phyloP scores from a whole-genome alignment of 208 protist species.

The Novymonas esmeraldas region DNA sequence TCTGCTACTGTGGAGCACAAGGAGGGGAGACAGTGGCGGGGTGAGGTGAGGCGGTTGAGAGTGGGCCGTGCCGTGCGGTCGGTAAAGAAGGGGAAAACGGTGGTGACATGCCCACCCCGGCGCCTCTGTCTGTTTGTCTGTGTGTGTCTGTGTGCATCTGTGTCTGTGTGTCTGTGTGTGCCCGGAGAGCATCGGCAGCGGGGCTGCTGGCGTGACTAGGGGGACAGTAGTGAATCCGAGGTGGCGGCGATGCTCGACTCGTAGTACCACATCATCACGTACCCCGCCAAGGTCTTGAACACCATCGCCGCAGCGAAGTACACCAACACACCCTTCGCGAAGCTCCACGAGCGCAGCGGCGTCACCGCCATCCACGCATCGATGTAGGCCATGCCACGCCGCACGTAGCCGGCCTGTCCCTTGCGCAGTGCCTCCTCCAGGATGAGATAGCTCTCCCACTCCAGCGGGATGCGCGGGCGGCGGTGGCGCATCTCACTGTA shows the following conservation, averaged over 20 bases:
- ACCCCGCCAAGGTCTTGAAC: slow-evolving; percentile 53
- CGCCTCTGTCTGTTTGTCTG: not conserved
- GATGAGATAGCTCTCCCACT: slow-evolving; percentile 85
- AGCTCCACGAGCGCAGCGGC: slow-evolving; percentile 57
- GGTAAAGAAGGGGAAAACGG: no score
- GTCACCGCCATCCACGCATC: slow-evolving; percentile 86
- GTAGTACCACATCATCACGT: slow-evolving; percentile 47
- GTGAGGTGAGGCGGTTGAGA: no score
- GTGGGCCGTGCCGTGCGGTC: no score
- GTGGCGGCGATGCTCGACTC: slow-evolving; percentile 20
- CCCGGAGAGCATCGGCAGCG: not conserved
- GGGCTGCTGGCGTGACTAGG: not conserved
- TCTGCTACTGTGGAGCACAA: no score
- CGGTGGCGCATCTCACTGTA: slow-evolving; percentile 81
- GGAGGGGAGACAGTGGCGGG: no score
- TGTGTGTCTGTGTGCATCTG: not conserved
- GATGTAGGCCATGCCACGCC: slow-evolving; percentile 67
- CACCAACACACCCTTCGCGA: slow-evolving; percentile 47
- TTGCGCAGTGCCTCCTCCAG: slow-evolving; percentile 66
- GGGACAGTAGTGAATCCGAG: slow-evolving; percentile 24
- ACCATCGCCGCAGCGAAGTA: slow-evolving; percentile 61
- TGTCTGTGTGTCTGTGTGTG: not conserved
- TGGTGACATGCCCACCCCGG: no score
- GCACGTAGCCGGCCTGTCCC: slow-evolving; percentile 64
- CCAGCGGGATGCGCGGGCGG: slow-evolving; percentile 62